Evolutionary conservation across 352 stramenopile genomes (phyloP), one percentile per base, ranked within the genome.

Genomic region (Globisporangium barbulae): DNA sequence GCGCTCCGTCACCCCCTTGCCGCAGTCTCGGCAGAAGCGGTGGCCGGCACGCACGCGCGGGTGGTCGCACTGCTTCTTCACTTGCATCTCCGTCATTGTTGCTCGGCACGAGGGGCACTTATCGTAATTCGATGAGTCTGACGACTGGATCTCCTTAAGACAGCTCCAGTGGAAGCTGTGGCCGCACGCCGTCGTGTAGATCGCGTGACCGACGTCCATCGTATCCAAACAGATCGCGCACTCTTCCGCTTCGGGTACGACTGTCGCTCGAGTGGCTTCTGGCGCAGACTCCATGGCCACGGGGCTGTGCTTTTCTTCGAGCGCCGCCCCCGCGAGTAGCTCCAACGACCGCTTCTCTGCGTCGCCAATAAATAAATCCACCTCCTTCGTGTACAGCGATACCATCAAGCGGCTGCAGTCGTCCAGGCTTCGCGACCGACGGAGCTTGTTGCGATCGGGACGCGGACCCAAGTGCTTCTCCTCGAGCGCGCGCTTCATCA

Each of bases 121-220:
- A 68, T 94, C 86, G 47, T 86, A 91, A 52, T 94, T 94, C 45
- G 81, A 89, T 33, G 78, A 79, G 55, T 90, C 82, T 25, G 84
- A 93, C 19, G 72, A 75, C 66, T 93, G 83, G 47, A 93, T 94
- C 19, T 90, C 84, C 59, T 94, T 92, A 1, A 94, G 68, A 60
- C 86, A 94, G 30, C 76, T 79, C 84, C 83, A 94, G 61, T 94
- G 86, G 74, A 94, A 94, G 62, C 80, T 91, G 65, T 94, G 86
- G 49, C 84, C 84, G 61, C 86, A 94, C 19, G 80, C 79, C 7
- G 86, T 94, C 42, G 86, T 94, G 60, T 87, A 92, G 63, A 94
- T 92, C 13, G 86, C 86, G 37, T 93, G 64, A 44, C 86, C 86
- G 10, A 88, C 78, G 47, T 91, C 81, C 81, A 94, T 91, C 1